Base-by-base conservation (phyloP, 2,329 filamentous ascomycete genomes). In the Aaosphaeria pasadenensis region DNA sequence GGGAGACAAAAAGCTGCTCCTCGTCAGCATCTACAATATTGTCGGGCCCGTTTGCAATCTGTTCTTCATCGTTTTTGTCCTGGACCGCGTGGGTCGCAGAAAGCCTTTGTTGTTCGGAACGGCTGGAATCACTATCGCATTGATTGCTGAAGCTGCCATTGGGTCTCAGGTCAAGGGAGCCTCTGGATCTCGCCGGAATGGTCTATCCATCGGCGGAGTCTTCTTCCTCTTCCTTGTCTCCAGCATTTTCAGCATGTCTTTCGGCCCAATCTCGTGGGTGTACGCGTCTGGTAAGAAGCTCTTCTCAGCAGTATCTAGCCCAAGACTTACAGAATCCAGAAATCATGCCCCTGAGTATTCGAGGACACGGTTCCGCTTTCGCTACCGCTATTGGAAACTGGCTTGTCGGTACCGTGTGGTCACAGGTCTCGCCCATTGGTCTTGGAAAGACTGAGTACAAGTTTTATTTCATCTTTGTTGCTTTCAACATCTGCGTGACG, bases 321-420 rank as follows among this genome's bases (percentile, higher is more conserved):
- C 33, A n/a, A 36, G 33, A 36, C 33, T 36, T 9, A 36, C 33
- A 36, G n/a, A 9, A 9, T 36, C 9, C 33, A 36, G 33, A 36
- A 36, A 81, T 87, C 50, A 66, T 70, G 66, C 83, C 85, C 7
- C 79, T 87, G 68, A 81, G 82, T 53, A 86, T 86, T 46, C 81
- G 85, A 31, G 79, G 79, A 5, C 74, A 77, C 24, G 81, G 81
- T 2, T 79, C 76, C 42, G 79, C 80, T 4, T 82, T 83, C 52
- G 78, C 80, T 0, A 82, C 80, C 0, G 79, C 74, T 42, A 72
- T 83, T 40, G 80, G 80, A 1, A 83, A 83, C 55, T 83, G 80
- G 80, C 70, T 81, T 4, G 78, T 84, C 11, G 77, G 77, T 30
- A 82, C 81, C 0, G 71, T 85, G 30, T 84, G 80, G 72, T 76